Percentiles rank a stretch among this genome's conserved stretches.
These are phyloP conservation scores for Curvularia hawaiiensis DNA, from an alignment of 2,329 filamentous ascomycete genomes.

Conservation along the genomic window DNA sequence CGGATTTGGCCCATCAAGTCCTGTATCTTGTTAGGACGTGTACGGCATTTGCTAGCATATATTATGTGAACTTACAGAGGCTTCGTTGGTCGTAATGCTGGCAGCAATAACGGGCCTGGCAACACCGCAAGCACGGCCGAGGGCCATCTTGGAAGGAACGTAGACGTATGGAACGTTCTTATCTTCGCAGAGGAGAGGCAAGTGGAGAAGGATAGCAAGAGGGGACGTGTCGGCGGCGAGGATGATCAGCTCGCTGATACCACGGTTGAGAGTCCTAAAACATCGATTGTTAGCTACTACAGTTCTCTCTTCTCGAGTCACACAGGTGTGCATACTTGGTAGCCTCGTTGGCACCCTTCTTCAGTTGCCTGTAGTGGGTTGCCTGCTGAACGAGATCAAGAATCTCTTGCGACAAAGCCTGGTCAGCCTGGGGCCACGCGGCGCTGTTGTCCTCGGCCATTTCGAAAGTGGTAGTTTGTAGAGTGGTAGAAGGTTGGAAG, in stretches of 20 bases:
- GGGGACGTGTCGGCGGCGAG: constrained; percentile 82
- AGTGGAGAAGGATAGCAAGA: constrained; percentile 69
- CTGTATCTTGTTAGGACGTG: neutral
- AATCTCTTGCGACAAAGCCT: constrained; percentile 55
- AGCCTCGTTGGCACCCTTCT: constrained; percentile 60
- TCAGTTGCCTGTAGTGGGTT: constrained; percentile 33
- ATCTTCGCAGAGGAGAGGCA: constrained; percentile 89
- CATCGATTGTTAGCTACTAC: neutral
- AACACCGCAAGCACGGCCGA: constrained; percentile 77
- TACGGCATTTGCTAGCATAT: neutral
- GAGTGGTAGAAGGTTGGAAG: constrained; percentile 9
- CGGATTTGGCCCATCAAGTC: constrained; percentile 81
- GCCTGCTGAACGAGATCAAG: constrained; percentile 42
- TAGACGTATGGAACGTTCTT: constrained; percentile 68
- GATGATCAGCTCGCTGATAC: constrained; percentile 87
- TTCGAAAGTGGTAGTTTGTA: constrained; percentile 1
- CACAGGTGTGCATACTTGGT: constrained; percentile 62
- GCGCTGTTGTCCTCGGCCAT: constrained; percentile 39
- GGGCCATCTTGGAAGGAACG: constrained; percentile 80
- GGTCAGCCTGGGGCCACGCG: constrained; percentile 41
- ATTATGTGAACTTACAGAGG: constrained; percentile 23
- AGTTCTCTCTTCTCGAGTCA: neutral
- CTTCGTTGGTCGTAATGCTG: constrained; percentile 74
- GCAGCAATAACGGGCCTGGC: constrained; percentile 84
- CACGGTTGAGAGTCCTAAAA: constrained; percentile 75